phyloP scores from a whole-genome alignment of 2,329 filamentous ascomycete genomes.

The Diaporthe caulivora region DNA sequence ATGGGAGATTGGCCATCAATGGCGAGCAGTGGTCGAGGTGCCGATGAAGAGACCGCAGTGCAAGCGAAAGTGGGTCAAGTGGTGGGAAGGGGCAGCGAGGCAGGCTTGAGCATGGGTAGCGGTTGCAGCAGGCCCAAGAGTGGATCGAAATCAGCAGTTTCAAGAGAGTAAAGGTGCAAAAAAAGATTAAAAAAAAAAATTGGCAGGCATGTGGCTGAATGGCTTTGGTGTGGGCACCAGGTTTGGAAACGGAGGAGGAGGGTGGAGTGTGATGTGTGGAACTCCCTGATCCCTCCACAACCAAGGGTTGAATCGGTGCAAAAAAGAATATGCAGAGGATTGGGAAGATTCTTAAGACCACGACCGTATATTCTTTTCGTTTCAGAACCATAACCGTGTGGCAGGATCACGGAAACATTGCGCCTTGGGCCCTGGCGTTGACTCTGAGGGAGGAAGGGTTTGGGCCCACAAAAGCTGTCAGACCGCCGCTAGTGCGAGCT shows the following conservation, averaged over 20 bases:
- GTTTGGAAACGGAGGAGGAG: neutral
- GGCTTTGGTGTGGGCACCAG: neutral
- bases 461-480: conserved; percentile 10
- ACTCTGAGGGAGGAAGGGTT: neutral
- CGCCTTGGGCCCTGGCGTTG: neutral
- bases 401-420: neutral
- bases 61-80: neutral
- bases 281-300: neutral
- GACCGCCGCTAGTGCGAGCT: neutral
- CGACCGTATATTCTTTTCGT: accelerated
- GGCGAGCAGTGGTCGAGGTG: neutral
- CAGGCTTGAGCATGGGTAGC: neutral
- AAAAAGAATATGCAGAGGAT: neutral
- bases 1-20: neutral
- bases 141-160: neutral
- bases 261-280: neutral
- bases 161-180: neutral
- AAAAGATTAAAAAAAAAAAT: neutral
- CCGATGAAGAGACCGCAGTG: neutral
- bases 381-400: no score
- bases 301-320: neutral
- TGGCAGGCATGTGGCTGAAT: neutral
- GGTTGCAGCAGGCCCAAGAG: neutral
- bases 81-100: neutral
- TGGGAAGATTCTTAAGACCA: neutral